Percentiles rank a stretch among this genome's conserved stretches.
phyloP scores from a whole-genome alignment of 1,284 basidiomycete species.

The Heterobasidion irregulare region DNA sequence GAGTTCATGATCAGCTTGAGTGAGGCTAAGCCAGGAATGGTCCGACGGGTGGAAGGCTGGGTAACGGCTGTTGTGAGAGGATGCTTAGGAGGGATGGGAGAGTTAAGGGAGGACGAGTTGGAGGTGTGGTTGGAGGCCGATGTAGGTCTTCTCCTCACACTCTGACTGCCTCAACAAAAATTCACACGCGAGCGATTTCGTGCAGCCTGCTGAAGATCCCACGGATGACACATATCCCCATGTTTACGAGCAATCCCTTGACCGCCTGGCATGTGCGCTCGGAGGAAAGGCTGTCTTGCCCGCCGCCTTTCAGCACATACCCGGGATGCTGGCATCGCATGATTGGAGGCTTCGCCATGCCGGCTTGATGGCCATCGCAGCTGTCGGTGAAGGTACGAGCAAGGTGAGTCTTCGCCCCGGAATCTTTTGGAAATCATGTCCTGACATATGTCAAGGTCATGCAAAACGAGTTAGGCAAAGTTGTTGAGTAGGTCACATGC shows the following conservation, averaged over 20 bases:
- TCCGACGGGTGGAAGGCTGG: constrained; percentile 61
- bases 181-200: neutral
- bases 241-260: constrained; percentile 72
- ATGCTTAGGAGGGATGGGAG: constrained; percentile 75
- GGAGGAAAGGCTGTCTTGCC: constrained; percentile 67
- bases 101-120: constrained; percentile 49
- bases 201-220: constrained; percentile 55
- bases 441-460: constrained; percentile 40
- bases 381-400: constrained; percentile 70
- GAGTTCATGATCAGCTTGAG: constrained; percentile 74
- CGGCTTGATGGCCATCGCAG: constrained; percentile 73
- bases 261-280: constrained; percentile 67
- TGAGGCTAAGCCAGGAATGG: constrained; percentile 61
- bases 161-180: too few species aligned
- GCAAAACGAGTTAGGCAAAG: constrained; percentile 68
- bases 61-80: constrained; percentile 57
- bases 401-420: constrained; percentile 29
- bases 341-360: constrained; percentile 81
- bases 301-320: constrained; percentile 71
- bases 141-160: constrained; percentile 30
- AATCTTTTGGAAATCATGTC: neutral
- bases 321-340: constrained; percentile 66
- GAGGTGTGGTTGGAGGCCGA: constrained; percentile 67
- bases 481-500: constrained; percentile 48
- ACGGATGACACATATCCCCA: constrained; percentile 70